Evolutionary conservation across 2,329 filamentous ascomycete genomes (phyloP).

Genomic region (Nannizzia gypsea): DNA sequence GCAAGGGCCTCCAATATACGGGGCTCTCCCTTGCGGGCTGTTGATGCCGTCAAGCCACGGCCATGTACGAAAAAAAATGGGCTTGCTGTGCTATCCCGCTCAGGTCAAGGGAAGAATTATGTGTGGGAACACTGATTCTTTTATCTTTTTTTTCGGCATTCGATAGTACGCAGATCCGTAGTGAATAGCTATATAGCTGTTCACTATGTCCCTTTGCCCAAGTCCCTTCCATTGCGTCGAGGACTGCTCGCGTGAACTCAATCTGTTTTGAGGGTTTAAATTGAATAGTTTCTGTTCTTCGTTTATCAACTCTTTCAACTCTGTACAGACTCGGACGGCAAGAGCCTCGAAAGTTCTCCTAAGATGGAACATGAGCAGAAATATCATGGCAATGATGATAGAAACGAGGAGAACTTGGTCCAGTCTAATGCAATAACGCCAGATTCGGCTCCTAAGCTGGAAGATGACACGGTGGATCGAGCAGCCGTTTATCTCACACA

Average conservation of each 20-base stretch:
- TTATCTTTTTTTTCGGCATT: background rate
- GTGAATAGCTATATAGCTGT: background rate
- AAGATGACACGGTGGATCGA: conserved; percentile 15
- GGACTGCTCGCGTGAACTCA: background rate
- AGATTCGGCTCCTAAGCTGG: background rate
- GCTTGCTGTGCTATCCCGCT: background rate
- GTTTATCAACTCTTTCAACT: background rate
- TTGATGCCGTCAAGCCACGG: background rate
- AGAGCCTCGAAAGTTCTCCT: background rate
- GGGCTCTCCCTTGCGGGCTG: background rate
- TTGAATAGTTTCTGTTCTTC: background rate
- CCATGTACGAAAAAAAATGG: background rate
- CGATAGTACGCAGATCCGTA: background rate
- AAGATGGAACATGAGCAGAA: background rate
- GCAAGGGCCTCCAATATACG: background rate
- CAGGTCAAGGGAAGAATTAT: background rate
- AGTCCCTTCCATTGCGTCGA: background rate
- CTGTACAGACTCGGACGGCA: background rate
- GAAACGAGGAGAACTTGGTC: background rate
- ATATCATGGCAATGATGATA: background rate
- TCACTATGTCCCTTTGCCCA: background rate
- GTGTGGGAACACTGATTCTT: background rate
- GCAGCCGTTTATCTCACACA: conserved; percentile 20
- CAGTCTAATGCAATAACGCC: background rate
- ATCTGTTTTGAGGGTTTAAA: background rate